Percentiles rank a stretch among this genome's conserved stretches.
phyloP scores from a whole-genome alignment of 192 early-diverging fungal species.

The Spizellomyces sp. region DNA sequence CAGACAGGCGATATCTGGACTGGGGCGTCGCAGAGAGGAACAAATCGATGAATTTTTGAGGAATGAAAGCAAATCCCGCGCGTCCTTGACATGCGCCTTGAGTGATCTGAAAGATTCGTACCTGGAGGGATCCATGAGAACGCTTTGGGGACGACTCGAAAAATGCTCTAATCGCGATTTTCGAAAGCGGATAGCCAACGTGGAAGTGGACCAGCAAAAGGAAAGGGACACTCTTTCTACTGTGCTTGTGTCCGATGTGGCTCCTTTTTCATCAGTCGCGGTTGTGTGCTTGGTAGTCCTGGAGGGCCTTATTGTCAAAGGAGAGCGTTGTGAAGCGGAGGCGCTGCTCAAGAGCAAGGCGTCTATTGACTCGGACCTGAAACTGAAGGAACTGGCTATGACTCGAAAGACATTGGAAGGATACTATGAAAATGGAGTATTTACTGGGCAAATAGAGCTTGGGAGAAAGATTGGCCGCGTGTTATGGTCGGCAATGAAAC shows the following conservation, averaged over 20 bases:
- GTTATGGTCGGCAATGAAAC: too few species aligned
- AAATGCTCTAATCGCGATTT: conserved; percentile 3
- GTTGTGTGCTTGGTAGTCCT: background rate
- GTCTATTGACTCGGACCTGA: too few species aligned
- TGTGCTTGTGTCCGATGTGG: background rate
- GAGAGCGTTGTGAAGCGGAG: background rate
- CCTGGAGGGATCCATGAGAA: background rate
- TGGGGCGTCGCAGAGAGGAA: background rate
- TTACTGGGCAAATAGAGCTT: too few species aligned
- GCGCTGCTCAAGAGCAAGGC: background rate
- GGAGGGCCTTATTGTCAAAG: background rate
- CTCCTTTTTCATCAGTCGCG: background rate
- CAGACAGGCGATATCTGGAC: background rate
- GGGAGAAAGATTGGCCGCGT: too few species aligned
- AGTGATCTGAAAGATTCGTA: background rate
- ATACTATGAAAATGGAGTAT: too few species aligned
- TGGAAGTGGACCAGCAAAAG: background rate
- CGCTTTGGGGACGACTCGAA: background rate
- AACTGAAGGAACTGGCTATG: too few species aligned
- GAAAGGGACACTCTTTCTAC: background rate
- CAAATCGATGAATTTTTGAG: background rate
- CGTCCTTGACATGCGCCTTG: background rate
- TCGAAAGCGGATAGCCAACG: background rate
- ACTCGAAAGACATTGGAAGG: too few species aligned
- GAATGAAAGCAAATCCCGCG: background rate